Conservation (phyloP, 208 protist species). For the Wallacemonas sp. region DNA sequence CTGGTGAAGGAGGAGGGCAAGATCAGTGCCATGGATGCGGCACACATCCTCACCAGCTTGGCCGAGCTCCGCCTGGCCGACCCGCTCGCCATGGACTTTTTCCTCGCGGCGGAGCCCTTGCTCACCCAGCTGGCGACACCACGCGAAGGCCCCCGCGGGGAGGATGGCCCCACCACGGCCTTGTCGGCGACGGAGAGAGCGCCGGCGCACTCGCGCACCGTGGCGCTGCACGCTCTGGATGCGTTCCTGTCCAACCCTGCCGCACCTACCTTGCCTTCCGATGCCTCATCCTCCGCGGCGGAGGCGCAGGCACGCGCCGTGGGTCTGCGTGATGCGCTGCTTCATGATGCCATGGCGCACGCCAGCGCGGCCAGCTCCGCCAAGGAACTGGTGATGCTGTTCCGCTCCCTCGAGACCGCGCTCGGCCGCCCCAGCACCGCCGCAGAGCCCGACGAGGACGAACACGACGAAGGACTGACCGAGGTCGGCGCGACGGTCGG, state of each 20-base stretch:
- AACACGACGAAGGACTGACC: no score
- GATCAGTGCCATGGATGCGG: slow-evolving; percentile 28
- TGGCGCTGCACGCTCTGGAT: slow-evolving; percentile 26
- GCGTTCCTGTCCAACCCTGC: background rate
- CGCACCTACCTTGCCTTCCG: background rate
- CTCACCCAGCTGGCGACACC: background rate
- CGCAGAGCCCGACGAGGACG: no score
- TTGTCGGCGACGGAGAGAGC: no score
- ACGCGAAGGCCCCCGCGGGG: no score
- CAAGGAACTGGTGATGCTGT: slow-evolving; percentile 30
- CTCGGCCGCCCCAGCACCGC: no score
- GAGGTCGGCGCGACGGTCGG: no score
- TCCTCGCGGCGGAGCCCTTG: background rate
- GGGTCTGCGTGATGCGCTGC: slow-evolving; percentile 22
- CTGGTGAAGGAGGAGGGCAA: background rate
- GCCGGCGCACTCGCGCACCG: background rate
- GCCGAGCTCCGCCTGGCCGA: slow-evolving; percentile 20
- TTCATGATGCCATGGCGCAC: slow-evolving; percentile 16
- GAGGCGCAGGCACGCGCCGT: slow-evolving; percentile 18
- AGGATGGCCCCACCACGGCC: no score
- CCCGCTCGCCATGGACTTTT: slow-evolving; percentile 4
- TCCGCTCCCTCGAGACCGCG: background rate
- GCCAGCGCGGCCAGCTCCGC: slow-evolving; percentile 20
- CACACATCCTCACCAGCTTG: slow-evolving; percentile 32
- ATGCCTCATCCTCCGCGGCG: slow-evolving; percentile 14